phyloP scores from a whole-genome alignment of 2,329 filamentous ascomycete species.

The Rhinocladiella mackenziei region DNA sequence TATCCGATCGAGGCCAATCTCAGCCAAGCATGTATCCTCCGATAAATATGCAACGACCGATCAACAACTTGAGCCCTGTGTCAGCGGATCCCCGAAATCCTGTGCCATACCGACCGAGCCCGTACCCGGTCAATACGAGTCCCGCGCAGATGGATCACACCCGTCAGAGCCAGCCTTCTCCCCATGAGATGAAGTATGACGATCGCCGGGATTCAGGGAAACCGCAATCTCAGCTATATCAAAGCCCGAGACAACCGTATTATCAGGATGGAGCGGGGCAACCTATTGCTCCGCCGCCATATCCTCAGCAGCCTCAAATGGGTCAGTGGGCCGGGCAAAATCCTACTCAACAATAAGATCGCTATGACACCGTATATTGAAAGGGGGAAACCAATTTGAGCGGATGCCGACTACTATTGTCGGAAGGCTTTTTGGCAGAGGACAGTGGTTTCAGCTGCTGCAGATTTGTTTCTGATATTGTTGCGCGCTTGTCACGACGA shows the following conservation, averaged over 20 bases:
- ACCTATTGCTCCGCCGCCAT: constrained; percentile 15
- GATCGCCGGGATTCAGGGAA: constrained; percentile 23
- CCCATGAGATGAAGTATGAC: constrained; percentile 24
- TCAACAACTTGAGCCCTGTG: constrained; percentile 28
- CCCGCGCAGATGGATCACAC: constrained; percentile 21
- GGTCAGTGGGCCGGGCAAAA: constrained; percentile 16
- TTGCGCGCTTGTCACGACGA: no score
- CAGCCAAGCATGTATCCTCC: constrained; percentile 28
- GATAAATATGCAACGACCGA: constrained; percentile 27
- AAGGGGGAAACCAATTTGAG: no score
- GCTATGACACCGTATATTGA: no score
- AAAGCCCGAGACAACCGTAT: constrained; percentile 19
- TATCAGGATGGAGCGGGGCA: constrained; percentile 19
- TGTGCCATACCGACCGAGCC: constrained; percentile 23
- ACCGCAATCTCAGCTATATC: constrained; percentile 20
- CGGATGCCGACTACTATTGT: no score
- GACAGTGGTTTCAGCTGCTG: no score
- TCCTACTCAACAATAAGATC: constrained; percentile 12
- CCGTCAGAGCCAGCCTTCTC: constrained; percentile 26
- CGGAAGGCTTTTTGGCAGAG: no score
- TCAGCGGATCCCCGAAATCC: constrained; percentile 25
- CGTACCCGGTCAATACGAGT: constrained; percentile 22
- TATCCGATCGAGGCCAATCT: constrained; percentile 22
- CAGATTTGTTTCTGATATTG: no score
- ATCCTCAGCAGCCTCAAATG: constrained; percentile 17